A percentile compares a stretch with the other conserved stretches of the same genome.
These are phyloP conservation scores for Hibiscus mutabilis DNA, from an alignment of 345 rosid species.

Conservation along the genomic window DNA sequence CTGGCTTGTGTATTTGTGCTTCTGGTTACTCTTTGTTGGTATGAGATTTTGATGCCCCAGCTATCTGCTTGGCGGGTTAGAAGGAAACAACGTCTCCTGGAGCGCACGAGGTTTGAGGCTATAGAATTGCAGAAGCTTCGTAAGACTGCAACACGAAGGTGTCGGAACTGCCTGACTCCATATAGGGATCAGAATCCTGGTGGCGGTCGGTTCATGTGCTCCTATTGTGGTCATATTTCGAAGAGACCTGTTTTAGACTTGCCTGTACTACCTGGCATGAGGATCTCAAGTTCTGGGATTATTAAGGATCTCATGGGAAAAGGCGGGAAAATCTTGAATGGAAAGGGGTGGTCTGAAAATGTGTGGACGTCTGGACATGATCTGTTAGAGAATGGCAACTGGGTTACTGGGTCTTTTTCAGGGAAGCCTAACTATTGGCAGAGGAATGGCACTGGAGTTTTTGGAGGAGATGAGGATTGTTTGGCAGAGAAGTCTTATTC, in stretches of 20 bases:
- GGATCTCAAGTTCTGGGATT: constrained; percentile 53
- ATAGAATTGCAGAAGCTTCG: constrained; percentile 84
- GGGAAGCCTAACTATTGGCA: too few species aligned
- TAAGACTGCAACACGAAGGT: constrained; percentile 80
- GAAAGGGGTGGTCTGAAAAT: too few species aligned
- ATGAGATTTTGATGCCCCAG: constrained; percentile 97
- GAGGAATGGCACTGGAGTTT: too few species aligned
- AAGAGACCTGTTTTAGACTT: constrained; percentile 92
- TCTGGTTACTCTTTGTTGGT: constrained; percentile 88
- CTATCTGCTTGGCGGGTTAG: constrained; percentile 83
- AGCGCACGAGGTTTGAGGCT: constrained; percentile 79
- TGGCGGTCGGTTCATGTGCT: constrained; percentile 92
- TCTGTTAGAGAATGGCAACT: too few species aligned
- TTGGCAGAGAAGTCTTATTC: too few species aligned
- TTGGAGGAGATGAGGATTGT: too few species aligned
- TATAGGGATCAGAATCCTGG: constrained; percentile 95
- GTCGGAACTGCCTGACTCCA: constrained; percentile 83
- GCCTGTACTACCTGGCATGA: constrained; percentile 63
- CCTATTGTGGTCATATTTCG: constrained; percentile 91
- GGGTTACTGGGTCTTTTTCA: too few species aligned
- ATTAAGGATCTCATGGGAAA: too few species aligned
- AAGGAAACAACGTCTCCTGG: constrained; percentile 73
- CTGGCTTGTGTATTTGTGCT: constrained; percentile 94
- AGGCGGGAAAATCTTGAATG: too few species aligned
- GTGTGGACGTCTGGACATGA: too few species aligned